These are phyloP conservation scores for Porogramme epimiltina DNA, from an alignment of 1,284 basidiomycete genomes.

Conservation along the genomic window DNA sequence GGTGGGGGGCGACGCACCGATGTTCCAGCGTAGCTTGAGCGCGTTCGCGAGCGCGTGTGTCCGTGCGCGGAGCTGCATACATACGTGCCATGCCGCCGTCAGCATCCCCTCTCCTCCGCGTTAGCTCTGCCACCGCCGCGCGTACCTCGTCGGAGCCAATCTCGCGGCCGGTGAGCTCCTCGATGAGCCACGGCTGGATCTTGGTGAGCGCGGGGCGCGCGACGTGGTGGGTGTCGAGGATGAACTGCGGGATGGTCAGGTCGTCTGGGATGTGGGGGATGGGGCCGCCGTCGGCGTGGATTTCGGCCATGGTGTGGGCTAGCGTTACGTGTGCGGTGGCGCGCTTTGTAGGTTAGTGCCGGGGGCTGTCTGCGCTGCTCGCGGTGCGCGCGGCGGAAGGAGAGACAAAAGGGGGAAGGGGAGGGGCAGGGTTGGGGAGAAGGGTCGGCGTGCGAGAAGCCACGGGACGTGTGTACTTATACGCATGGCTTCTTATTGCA, in stretches of 20 bases:
- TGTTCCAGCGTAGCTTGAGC: slow-evolving; percentile 22
- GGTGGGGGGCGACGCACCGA: slow-evolving; percentile 15
- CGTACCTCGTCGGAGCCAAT: slow-evolving; percentile 55
- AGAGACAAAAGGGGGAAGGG: neutral
- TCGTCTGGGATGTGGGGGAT: slow-evolving; percentile 63
- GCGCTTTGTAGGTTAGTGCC: no score
- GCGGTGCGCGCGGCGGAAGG: neutral
- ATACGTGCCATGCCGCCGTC: neutral
- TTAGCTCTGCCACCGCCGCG: neutral
- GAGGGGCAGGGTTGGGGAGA: neutral
- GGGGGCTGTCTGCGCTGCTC: neutral
- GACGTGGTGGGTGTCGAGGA: slow-evolving; percentile 56
- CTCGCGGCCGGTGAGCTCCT: slow-evolving; percentile 55
- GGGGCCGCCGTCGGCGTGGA: slow-evolving; percentile 40
- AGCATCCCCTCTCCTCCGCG: neutral
- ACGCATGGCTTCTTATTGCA: no score
- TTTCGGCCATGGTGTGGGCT: slow-evolving; percentile 35
- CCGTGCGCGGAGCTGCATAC: slow-evolving; percentile 21
- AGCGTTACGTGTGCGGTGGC: neutral
- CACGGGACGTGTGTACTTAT: no score
- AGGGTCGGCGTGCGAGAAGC: neutral
- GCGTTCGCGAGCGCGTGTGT: slow-evolving; percentile 26
- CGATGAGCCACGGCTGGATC: slow-evolving; percentile 53
- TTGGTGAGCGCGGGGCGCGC: slow-evolving; percentile 41
- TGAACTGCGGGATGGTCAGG: slow-evolving; percentile 71